phyloP scores from a whole-genome alignment of 345 rosid genomes.

The Pelargonium nanum region DNA sequence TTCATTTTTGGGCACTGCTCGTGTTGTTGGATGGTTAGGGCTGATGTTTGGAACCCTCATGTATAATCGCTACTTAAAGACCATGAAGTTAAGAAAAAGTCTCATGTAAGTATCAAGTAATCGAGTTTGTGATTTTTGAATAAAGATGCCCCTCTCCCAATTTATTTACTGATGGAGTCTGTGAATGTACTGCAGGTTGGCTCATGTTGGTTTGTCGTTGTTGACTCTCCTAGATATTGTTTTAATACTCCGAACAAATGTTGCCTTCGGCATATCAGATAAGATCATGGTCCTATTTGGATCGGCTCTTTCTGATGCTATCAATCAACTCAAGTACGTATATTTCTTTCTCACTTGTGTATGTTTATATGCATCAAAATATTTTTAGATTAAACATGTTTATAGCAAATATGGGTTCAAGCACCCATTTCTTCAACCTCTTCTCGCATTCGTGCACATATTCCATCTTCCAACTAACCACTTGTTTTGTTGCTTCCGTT shows the following conservation, averaged over 20 bases:
- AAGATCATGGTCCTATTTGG: conserved; percentile 80
- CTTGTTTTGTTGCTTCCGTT: not conserved
- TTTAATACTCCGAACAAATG: conserved; percentile 52
- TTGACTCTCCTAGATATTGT: conserved; percentile 57
- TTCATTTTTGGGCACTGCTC: conserved; percentile 73
- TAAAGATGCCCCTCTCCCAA: not conserved
- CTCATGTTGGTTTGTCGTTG: conserved; percentile 62
- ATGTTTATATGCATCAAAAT: no score
- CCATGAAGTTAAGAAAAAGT: conserved; percentile 63
- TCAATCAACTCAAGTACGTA: conserved; percentile 87
- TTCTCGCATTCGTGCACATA: no score
- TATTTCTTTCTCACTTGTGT: not conserved
- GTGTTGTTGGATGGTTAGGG: conserved; percentile 89
- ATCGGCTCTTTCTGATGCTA: conserved; percentile 81
- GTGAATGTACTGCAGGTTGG: conserved; percentile 46
- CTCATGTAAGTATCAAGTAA: conserved; percentile 45
- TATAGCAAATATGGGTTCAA: no score
- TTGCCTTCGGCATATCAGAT: conserved; percentile 61
- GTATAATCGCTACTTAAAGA: conserved; percentile 63
- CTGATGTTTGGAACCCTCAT: conserved; percentile 84
- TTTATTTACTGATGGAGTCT: conserved; percentile 4
- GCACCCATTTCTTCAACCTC: no score
- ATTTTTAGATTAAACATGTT: no score
- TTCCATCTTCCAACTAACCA: not conserved
- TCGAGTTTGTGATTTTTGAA: conserved; percentile 1